phyloP scores from a whole-genome alignment of 2,329 filamentous ascomycete genomes.

The Penicillium sp. region DNA sequence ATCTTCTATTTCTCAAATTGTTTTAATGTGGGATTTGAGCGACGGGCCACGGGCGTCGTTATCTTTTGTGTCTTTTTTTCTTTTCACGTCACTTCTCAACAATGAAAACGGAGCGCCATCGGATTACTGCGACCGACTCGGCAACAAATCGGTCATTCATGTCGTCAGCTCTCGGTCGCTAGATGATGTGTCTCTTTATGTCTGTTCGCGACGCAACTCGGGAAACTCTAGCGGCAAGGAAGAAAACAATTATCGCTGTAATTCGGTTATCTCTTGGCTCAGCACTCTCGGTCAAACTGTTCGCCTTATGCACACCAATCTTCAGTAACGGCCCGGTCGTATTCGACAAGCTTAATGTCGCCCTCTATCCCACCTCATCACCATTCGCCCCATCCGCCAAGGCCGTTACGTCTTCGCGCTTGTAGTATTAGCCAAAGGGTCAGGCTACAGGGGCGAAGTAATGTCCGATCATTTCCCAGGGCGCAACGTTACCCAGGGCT shows the following conservation, averaged over 20 bases:
- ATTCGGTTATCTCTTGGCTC: slow-evolving; percentile 46
- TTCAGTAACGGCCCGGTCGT: slow-evolving; percentile 45
- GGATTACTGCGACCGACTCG: slow-evolving; percentile 34
- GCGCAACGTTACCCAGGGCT: neutral
- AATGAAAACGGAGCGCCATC: slow-evolving; percentile 37
- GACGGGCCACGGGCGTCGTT: slow-evolving; percentile 40
- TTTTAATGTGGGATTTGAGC: slow-evolving; percentile 38
- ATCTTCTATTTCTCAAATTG: slow-evolving; percentile 35
- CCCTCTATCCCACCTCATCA: slow-evolving; percentile 8
- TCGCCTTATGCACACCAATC: slow-evolving; percentile 36
- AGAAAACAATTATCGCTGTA: slow-evolving; percentile 45
- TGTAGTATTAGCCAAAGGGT: slow-evolving; percentile 23
- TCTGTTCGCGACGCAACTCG: slow-evolving; percentile 41
- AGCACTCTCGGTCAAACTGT: slow-evolving; percentile 41
- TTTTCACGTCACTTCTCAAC: slow-evolving; percentile 36
- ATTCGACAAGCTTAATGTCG: slow-evolving; percentile 30
- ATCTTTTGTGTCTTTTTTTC: slow-evolving; percentile 30
- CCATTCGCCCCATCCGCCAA: slow-evolving; percentile 15
- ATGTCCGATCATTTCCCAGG: slow-evolving; percentile 11
- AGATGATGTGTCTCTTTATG: slow-evolving; percentile 38
- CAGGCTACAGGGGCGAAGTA: slow-evolving; percentile 15
- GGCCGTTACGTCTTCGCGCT: slow-evolving; percentile 25
- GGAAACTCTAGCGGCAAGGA: slow-evolving; percentile 43
- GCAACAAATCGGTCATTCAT: slow-evolving; percentile 31
- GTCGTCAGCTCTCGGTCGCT: slow-evolving; percentile 38